Base-by-base conservation (phyloP, 768 basidiomycete genomes). In the Mrakia frigida region DNA sequence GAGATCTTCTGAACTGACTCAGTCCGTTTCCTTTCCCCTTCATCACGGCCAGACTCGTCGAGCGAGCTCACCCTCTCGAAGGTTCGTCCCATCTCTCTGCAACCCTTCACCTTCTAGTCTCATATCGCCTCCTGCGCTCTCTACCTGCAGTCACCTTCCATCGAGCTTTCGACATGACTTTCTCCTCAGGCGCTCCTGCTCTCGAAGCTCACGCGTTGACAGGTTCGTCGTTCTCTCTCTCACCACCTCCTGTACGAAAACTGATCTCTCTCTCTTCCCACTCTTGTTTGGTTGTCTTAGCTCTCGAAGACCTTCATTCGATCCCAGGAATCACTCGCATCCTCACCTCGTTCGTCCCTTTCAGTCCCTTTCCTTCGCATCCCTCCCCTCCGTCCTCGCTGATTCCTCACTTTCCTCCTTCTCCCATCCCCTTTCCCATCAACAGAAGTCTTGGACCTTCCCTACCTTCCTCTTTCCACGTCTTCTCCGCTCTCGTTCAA, bases 161-260 rank as follows among this genome's bases (percentile, higher is more conserved):
- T 80, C 85, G 91, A 74, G 91, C 91, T 41, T 89, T 92, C 78
- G 92, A 92, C 79, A 88, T 93, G 90, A 87, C 88, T 21, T 82
- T 82, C 69, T 86, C 90, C 79, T 80, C 87, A 28, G 6, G 4
- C 28, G 46, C 16, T 37, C 10, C 37, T n/a, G 13, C 53, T 37
- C 16, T 21, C 53, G 35, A 37, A 6, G 65, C 23, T 13, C 18
- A 68, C 41, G 46, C 43, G 21, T 73, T 88, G 87, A 87, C 11
- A 79, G 88, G 35, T 65, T 31, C n/a, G 82, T 82, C 33, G 86
- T 87, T 2, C 23, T 68, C 31, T 39, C 39, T n/a, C 14, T n/a
- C 9, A n/a, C n/a, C n/a, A n/a, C n/a, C n/a, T n/a, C n/a, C n/a
- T n/a, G n/a, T n/a, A n/a, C n/a, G n/a, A n/a, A n/a, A n/a, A n/a